Evolutionary conservation across 805 yeast species (phyloP), one percentile per base, ranked within the genome.

Genomic region (Suhomyces vadensis): DNA sequence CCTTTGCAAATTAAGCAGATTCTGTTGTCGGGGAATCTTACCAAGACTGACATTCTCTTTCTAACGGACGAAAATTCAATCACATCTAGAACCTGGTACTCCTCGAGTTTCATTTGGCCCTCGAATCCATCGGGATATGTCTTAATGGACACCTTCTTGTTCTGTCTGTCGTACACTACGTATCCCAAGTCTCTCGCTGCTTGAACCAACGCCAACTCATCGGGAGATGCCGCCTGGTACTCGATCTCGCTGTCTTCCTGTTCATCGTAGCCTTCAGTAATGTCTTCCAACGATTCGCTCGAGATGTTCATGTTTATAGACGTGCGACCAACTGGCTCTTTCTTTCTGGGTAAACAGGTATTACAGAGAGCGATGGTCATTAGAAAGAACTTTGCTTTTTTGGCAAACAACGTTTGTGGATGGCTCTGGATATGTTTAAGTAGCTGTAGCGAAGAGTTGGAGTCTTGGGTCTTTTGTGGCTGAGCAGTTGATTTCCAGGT

Each of bases 141-240:
- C 53, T 91, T 83, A 17, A 94, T 66, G 0, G 83, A 77, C 37
- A 94, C 61, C 1, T 67, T 62, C 46, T 77, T 78, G 37, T 79
- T 80, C 47, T 79, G 79, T 43, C 86, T 79, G 46, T 87, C 89
- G 44, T 71, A 75, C 6, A 91, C 86, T n/a, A 91, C 82, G 61
- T 74, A 94, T 0, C 99, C 99, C 74, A 94, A 74, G 58, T 94
- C 99, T 53, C 96, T 76, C 0, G 99, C 99, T 1, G 98, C 99
- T 37, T 85, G 81, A 2, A 94, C 92, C 23, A 94, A 69, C 0
- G 99, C 99, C 39, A 91, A 66, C 61, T 94, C 99, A 65, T 94
- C 99, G 0, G 99, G 99, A 0, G 97, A 91, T 0, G 98, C 82
- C 0, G 98, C 88, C 60, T 92, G 97, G 56, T 94, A 94, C 44